A percentile compares a stretch with the other conserved stretches of the same genome.
These are phyloP conservation scores for Nannochloropsis salina DNA, from an alignment of 108 stramenopile species.

Conservation along the genomic window DNA sequence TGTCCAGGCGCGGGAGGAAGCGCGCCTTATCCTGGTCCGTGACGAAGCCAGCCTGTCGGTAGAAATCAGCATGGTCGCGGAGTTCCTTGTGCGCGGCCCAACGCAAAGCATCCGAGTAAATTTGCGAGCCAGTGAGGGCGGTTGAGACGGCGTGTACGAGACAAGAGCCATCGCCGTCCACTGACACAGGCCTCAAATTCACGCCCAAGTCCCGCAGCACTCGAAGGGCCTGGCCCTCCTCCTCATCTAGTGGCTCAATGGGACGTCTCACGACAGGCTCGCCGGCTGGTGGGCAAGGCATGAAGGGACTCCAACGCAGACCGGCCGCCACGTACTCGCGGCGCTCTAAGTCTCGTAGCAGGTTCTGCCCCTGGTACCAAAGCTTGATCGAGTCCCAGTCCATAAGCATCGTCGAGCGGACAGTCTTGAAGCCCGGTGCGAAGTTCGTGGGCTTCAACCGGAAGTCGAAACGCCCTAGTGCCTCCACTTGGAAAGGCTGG, in stretches of 20 bases:
- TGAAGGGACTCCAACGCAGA: background rate
- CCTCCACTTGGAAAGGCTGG: background rate
- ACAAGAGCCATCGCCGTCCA: constrained; percentile 3
- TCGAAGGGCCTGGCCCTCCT: background rate
- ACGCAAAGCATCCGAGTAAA: background rate
- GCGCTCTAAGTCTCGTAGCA: background rate
- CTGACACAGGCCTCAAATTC: background rate
- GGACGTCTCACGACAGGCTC: constrained; percentile 7
- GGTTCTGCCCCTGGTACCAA: background rate
- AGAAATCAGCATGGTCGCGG: background rate
- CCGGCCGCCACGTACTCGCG: background rate
- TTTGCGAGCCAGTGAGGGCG: background rate
- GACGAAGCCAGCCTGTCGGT: constrained; percentile 19
- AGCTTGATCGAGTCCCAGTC: background rate
- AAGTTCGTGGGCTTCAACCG: background rate
- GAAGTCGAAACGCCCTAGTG: background rate
- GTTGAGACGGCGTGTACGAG: constrained; percentile 3
- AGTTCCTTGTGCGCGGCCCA: constrained; percentile 19
- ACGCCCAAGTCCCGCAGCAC: constrained; percentile 15
- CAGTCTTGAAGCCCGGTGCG: background rate
- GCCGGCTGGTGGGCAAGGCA: background rate
- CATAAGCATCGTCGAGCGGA: constrained; percentile 17
- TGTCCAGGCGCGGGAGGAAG: background rate
- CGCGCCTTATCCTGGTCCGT: constrained; percentile 6
- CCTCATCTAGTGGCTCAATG: background rate